These are phyloP conservation scores for Cyclotella sp. DNA, from an alignment of 108 stramenopile species.

Conservation along the genomic window DNA sequence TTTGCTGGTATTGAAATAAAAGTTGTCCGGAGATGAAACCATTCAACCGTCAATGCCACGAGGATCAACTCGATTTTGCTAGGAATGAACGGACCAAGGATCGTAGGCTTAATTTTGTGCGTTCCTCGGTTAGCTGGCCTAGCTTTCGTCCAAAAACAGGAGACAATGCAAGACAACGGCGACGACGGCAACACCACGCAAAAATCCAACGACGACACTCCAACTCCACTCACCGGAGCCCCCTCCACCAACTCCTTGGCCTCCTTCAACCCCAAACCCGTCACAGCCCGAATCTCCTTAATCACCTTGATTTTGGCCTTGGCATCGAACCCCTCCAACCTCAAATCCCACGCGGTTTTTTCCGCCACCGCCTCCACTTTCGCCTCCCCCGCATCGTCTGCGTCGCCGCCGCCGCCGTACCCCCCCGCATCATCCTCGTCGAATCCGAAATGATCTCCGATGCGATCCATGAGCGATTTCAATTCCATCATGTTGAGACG, in stretches of 20 bases:
- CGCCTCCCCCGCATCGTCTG: conserved; percentile 39
- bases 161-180: neutral
- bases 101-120: conserved; percentile 26
- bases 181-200: neutral
- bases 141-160: too few species aligned
- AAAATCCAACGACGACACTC: neutral
- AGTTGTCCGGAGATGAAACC: conserved; percentile 54
- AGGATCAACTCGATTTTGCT: conserved; percentile 37
- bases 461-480: conserved; percentile 71
- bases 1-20: conserved; percentile 5
- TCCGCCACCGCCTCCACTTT: conserved; percentile 61
- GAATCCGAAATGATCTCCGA: conserved; percentile 84
- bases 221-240: conserved; percentile 61
- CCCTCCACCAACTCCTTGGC: conserved; percentile 93
- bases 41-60: conserved; percentile 17
- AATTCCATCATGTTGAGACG: conserved; percentile 78
- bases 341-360: conserved; percentile 88
- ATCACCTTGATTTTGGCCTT: conserved; percentile 94
- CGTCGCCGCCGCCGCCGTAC: conserved; percentile 56
- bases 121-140: conserved; percentile 57
- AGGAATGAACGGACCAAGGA: conserved; percentile 57
- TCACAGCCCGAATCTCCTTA: conserved; percentile 87
- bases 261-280: conserved; percentile 90
- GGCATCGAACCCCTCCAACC: conserved; percentile 88
- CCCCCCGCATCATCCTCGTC: conserved; percentile 50